These are phyloP conservation scores for Pleurotus tuber-regium DNA, from an alignment of 768 basidiomycete species.

Conservation along the genomic window DNA sequence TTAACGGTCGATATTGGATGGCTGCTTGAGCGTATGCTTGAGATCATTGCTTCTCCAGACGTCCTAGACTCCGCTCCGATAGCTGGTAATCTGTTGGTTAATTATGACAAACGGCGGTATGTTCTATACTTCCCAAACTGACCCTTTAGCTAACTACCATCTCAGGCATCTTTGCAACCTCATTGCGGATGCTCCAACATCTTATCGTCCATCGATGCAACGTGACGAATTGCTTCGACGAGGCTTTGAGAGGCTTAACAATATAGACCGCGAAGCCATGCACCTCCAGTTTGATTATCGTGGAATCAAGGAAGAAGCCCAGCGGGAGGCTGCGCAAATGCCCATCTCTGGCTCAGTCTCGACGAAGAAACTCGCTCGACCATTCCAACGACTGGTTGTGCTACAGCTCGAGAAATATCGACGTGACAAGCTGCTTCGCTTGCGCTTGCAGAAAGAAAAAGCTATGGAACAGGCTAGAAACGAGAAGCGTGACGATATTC, in stretches of 20 bases:
- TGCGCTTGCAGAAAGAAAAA: conserved; percentile 73
- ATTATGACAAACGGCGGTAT: conserved; percentile 82
- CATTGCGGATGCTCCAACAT: conserved; percentile 49
- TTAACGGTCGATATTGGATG: conserved; percentile 79
- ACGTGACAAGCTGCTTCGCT: conserved; percentile 68
- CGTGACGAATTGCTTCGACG: conserved; percentile 59
- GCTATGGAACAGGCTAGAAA: conserved; percentile 67
- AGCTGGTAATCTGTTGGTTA: conserved; percentile 63
- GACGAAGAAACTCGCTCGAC: conserved; percentile 54
- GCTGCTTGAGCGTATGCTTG: conserved; percentile 79
- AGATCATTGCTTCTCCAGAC: conserved; percentile 75
- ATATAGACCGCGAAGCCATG: conserved; percentile 68
- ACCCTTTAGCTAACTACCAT: conserved; percentile 15
- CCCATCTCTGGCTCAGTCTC: conserved; percentile 41
- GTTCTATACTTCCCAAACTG: conserved; percentile 14
- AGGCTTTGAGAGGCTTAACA: conserved; percentile 74
- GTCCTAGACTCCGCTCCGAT: conserved; percentile 47
- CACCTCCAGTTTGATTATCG: conserved; percentile 66
- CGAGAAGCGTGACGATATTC: conserved; percentile 72
- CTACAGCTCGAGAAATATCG: conserved; percentile 80
- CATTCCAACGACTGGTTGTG: conserved; percentile 62
- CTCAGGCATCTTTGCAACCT: conserved; percentile 66
- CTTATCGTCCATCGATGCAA: conserved; percentile 38
- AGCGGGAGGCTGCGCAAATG: conserved; percentile 55
- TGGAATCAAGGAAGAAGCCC: conserved; percentile 72